Conservation (phyloP, 2,329 filamentous ascomycete species). For the Intubia oerlemansii region DNA sequence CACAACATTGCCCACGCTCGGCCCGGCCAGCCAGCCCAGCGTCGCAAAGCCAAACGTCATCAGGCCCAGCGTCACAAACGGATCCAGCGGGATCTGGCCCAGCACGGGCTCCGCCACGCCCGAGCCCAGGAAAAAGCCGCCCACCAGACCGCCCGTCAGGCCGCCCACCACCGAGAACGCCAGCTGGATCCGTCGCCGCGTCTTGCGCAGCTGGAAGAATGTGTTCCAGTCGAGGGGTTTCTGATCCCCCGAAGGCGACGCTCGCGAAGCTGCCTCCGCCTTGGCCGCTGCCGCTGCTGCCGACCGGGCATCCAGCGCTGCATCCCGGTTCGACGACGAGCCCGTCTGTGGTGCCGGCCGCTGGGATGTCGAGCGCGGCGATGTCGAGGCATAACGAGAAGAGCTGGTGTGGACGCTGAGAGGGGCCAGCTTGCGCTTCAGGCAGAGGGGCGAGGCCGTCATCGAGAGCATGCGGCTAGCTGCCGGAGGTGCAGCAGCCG, state of each 20-base stretch:
- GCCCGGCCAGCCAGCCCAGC: conserved; percentile 76
- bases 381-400: no score
- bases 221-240: conserved; percentile 62
- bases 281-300: conserved; percentile 3
- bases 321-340: conserved; percentile 5
- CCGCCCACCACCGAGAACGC: conserved; percentile 51
- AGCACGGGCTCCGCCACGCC: conserved; percentile 52
- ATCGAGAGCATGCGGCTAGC: no score
- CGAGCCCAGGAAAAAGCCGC: conserved; percentile 44
- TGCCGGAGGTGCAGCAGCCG: no score
- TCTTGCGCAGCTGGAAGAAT: conserved; percentile 79
- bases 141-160: conserved; percentile 35
- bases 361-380: no score
- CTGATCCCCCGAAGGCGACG: conserved; percentile 9
- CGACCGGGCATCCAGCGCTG: conserved; percentile 7
- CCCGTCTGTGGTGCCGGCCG: conserved; percentile 1
- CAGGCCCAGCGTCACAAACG: conserved; percentile 65
- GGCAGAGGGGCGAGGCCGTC: no score
- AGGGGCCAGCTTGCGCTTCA: no score
- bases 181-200: conserved; percentile 65
- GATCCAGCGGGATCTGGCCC: conserved; percentile 62
- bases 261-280: conserved; percentile 7
- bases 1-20: conserved; percentile 55
- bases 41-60: conserved; percentile 56
- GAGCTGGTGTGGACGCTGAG: no score